phyloP scores from a whole-genome alignment of 179 eudicot species.

The Spergularia azorica region DNA sequence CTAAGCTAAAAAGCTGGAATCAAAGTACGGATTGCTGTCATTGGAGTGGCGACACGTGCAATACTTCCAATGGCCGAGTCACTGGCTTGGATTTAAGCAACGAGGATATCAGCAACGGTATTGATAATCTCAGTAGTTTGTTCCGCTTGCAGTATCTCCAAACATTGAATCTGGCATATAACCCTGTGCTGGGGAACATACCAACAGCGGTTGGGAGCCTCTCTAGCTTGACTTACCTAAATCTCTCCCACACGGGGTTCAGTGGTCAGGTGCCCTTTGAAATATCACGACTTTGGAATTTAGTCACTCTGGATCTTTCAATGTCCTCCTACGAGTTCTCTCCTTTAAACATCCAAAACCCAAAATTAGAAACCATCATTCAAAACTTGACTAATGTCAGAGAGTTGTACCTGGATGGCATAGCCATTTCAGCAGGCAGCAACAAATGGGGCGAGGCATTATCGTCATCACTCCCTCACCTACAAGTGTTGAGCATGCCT shows the following conservation, averaged over 20 bases:
- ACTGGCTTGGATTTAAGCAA: slow-evolving; percentile 21
- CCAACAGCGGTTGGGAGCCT: background rate
- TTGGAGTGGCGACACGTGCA: slow-evolving; percentile 14
- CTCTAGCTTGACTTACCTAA: background rate
- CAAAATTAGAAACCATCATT: background rate
- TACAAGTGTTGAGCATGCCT: slow-evolving; percentile 47
- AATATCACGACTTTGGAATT: background rate
- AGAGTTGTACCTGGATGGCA: slow-evolving; percentile 42
- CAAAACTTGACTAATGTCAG: slow-evolving; percentile 20
- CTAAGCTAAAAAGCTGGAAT: slow-evolving; percentile 35
- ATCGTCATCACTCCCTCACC: slow-evolving; percentile 36
- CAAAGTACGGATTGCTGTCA: slow-evolving; percentile 34
- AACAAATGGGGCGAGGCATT: slow-evolving; percentile 40
- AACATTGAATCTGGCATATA: slow-evolving; percentile 3
- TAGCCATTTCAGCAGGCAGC: slow-evolving; percentile 31
- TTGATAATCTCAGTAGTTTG: background rate
- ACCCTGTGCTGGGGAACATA: background rate
- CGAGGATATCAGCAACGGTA: background rate
- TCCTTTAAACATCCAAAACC: background rate
- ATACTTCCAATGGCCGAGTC: slow-evolving; percentile 12
- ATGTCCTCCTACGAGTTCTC: background rate
- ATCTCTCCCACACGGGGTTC: background rate
- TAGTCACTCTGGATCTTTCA: background rate
- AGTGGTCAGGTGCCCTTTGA: background rate
- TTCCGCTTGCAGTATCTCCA: background rate